These are phyloP conservation scores for Metarhizium sp. DNA, from an alignment of 2,329 filamentous ascomycete species.

Conservation along the genomic window DNA sequence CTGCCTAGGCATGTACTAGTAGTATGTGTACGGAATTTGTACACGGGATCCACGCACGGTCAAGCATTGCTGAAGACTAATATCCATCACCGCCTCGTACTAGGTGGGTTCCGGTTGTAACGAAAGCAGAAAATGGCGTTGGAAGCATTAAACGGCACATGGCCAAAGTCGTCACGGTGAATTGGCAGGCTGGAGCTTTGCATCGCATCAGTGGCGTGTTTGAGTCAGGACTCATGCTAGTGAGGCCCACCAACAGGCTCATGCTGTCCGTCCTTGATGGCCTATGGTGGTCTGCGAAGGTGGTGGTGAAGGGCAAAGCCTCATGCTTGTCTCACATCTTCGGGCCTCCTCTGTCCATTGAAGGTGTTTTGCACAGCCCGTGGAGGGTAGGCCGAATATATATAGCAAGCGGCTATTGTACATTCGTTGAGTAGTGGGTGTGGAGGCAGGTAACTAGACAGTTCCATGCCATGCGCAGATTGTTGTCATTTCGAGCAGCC, in stretches of 20 bases:
- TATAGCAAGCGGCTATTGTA: background rate
- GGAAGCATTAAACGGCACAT: background rate
- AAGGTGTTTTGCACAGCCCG: background rate
- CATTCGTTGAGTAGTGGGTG: background rate
- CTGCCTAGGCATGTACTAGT: no score
- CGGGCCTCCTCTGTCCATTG: constrained; percentile 1
- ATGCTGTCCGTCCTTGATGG: background rate
- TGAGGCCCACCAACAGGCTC: background rate
- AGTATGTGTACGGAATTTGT: background rate
- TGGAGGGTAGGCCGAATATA: background rate
- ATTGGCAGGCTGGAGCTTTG: background rate
- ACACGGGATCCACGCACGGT: background rate
- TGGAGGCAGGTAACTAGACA: background rate
- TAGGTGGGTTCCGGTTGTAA: background rate
- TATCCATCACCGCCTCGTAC: background rate
- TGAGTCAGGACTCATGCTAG: background rate
- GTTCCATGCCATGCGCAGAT: background rate
- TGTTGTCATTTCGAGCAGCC: background rate
- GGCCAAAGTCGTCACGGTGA: background rate
- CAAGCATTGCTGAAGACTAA: background rate
- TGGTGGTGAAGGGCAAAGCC: constrained; percentile 1
- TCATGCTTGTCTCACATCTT: constrained; percentile 6
- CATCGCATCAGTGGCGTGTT: background rate
- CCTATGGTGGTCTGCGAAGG: background rate
- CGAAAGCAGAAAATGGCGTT: background rate